phyloP scores from a whole-genome alignment of 2,329 filamentous ascomycete species.

The Ceratocystis lukuohia region DNA sequence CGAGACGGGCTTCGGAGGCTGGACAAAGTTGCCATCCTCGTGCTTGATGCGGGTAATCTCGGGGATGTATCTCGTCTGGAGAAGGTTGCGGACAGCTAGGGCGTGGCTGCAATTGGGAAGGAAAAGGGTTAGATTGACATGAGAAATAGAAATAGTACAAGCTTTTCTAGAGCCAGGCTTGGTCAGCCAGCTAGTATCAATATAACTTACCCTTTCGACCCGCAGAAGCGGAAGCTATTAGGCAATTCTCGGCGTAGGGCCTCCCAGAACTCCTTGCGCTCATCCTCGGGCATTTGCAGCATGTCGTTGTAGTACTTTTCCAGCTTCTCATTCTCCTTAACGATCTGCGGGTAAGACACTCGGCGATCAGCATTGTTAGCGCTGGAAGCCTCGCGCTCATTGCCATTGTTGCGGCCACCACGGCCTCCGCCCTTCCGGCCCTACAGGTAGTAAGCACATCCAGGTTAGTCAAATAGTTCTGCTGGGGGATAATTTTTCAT shows the following conservation, averaged over 20 bases:
- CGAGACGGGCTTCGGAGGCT: conserved; percentile 65
- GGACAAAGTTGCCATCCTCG: conserved; percentile 67
- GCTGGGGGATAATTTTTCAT: too few relatives aligned
- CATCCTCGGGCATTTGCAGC: conserved; percentile 61
- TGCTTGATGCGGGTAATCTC: conserved; percentile 74
- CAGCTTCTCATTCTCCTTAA: conserved; percentile 71
- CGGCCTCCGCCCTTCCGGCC: conserved; percentile 18
- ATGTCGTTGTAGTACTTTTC: conserved; percentile 76
- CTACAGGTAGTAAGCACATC: not conserved
- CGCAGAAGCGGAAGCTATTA: conserved; percentile 95
- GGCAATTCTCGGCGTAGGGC: conserved; percentile 73
- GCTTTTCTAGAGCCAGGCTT: too few relatives aligned
- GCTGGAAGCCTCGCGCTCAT: conserved; percentile 9
- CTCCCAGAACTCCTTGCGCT: conserved; percentile 72
- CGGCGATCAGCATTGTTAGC: conserved; percentile 13
- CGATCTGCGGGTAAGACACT: conserved; percentile 29
- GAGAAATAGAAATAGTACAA: too few relatives aligned
- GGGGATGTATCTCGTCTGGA: conserved; percentile 80
- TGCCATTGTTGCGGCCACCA: conserved; percentile 15
- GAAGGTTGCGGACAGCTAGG: conserved; percentile 75
- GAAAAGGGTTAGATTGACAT: not conserved
- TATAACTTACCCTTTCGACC: conserved; percentile 65
- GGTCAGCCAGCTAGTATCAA: too few relatives aligned
- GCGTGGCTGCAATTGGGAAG: conserved; percentile 51
- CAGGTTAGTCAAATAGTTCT: not conserved